Percentiles rank a stretch among this genome's conserved stretches.
phyloP scores from a whole-genome alignment of 2,329 filamentous ascomycete species.

The Penicillium vulpinum region DNA sequence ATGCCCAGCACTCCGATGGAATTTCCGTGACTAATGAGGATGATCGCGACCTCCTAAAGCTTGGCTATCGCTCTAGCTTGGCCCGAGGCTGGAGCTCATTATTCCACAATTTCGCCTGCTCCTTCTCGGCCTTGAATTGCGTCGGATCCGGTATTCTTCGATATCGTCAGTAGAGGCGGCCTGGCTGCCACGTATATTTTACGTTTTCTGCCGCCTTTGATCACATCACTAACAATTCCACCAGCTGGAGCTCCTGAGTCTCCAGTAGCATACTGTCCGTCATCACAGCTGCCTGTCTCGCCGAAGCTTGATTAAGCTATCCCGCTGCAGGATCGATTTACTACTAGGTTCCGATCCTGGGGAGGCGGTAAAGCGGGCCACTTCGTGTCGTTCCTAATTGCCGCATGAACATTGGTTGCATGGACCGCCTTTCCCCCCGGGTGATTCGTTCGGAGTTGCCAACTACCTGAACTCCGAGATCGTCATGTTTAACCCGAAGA shows the following conservation, averaged over 20 bases:
- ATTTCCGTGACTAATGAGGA: constrained; percentile 24
- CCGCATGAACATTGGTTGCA: constrained; percentile 58
- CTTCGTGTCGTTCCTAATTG: constrained; percentile 51
- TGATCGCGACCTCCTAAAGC: constrained; percentile 26
- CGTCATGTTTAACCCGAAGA: constrained; percentile 39
- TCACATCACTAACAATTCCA: not conserved
- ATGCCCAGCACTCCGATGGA: constrained; percentile 3
- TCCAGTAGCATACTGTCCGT: constrained; percentile 25
- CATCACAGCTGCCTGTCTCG: constrained; percentile 33
- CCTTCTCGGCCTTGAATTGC: constrained; percentile 29
- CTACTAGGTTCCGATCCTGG: constrained; percentile 33
- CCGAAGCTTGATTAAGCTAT: constrained; percentile 33
- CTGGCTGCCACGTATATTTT: constrained; percentile 25
- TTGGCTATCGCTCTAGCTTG: constrained; percentile 29
- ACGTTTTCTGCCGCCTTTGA: not conserved
- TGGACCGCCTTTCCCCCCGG: constrained; percentile 49
- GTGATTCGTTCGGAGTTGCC: constrained; percentile 29
- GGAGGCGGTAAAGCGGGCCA: constrained; percentile 25
- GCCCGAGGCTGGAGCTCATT: constrained; percentile 29
- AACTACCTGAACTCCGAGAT: constrained; percentile 38
- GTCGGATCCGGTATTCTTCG: constrained; percentile 32
- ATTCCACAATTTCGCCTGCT: constrained; percentile 32
- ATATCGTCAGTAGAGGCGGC: constrained; percentile 30
- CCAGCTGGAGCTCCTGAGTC: constrained; percentile 24
- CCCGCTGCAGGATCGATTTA: constrained; percentile 35